Evolutionary conservation across 140 eudicot genomes (phyloP).

Genomic region (Stevia rebaudiana): DNA sequence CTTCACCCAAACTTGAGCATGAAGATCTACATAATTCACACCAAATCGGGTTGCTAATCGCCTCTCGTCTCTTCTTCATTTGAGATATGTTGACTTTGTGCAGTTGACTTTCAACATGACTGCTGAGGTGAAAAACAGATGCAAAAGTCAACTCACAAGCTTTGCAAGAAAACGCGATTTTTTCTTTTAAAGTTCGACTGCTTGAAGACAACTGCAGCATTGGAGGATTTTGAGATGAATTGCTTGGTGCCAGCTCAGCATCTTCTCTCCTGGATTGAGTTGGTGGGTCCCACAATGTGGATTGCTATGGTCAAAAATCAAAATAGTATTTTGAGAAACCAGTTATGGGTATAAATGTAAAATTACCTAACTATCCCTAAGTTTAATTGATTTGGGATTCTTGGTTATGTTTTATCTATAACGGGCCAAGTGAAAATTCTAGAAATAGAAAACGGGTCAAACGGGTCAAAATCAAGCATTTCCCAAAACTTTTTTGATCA

Average conservation of each 20-base stretch:
- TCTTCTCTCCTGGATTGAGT: conserved; percentile 25
- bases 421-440: too few species aligned
- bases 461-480: too few species aligned
- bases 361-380: too few species aligned
- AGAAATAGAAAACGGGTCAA: too few species aligned
- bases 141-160: conserved; percentile 43
- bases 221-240: conserved; percentile 9
- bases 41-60: conserved; percentile 44
- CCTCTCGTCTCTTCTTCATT: conserved; percentile 33
- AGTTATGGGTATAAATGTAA: neutral
- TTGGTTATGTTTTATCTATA: too few species aligned
- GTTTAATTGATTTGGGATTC: too few species aligned
- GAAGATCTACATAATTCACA: conserved; percentile 39
- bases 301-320: conserved; percentile 18
- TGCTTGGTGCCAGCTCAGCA: conserved; percentile 12
- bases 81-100: conserved; percentile 34
- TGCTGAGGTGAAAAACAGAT: conserved; percentile 39
- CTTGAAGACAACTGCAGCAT: conserved; percentile 30
- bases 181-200: conserved; percentile 28
- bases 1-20: conserved; percentile 36
- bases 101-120: conserved; percentile 32
- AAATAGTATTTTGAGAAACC: neutral
- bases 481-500: too few species aligned
- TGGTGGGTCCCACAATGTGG: conserved; percentile 27
- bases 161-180: conserved; percentile 35